Evolutionary conservation across 2,329 filamentous ascomycete species (phyloP), one percentile per base, ranked within the genome.

Genomic region (Magnaporthales sp.): DNA sequence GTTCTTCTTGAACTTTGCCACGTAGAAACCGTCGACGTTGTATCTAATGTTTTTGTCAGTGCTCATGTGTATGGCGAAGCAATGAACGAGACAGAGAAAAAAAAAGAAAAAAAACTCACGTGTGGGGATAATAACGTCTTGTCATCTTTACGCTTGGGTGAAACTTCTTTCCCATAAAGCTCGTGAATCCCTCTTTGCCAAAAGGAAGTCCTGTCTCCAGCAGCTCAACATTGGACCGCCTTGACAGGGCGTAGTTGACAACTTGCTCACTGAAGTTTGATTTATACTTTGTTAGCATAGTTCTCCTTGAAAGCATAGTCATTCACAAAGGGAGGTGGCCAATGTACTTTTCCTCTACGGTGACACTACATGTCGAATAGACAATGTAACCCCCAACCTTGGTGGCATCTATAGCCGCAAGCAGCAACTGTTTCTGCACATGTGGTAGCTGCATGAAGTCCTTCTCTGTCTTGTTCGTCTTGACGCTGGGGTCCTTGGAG

Each of bases 401-500:
- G 77, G 90, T 93, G 0, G 92, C 96, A 80, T 99, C 95, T 70
- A 99, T 97, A 63, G 95, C 95, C 8, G 93, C 88, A 30, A 99
- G 86, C 13, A 99, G 82, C 67, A 99, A 85, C 79, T 98, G 93
- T 78, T 97, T 97, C 79, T 99, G 95, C 68, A 92, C 86, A 78
- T 99, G 95, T 0, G 95, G 93, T 65, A 99, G 86, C 74, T 90
- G 88, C 77, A 97, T 86, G 81, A 99, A 99, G 78, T 99, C 95
- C 70, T 89, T 90, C 76, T 96, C 92, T 11, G 91, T 96, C 84
- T 98, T 98, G 83, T 97, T 98, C 27, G 94, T 98, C 85, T 99
- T 99, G 72, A 99, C 93, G 70, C 90, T 92, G 32, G 94, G 87
- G 78, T 99, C 95, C 81, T 99, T 99, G 70, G 93, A 91, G 71